Evolutionary conservation across 2,329 filamentous ascomycete species (phyloP).

Genomic region (Ophiocordyceps unilateralis): DNA sequence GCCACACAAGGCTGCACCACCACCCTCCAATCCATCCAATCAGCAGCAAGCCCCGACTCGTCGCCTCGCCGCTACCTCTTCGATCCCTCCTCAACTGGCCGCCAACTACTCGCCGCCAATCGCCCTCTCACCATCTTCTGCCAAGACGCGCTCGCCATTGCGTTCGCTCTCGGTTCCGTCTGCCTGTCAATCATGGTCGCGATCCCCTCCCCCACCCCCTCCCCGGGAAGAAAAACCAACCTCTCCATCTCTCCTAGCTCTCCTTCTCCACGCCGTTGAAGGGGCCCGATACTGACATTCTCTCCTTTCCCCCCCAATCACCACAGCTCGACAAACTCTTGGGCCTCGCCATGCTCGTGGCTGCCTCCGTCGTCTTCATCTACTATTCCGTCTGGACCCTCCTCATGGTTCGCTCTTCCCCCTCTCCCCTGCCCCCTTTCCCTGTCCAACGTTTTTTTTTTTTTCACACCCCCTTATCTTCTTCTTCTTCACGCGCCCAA

Average conservation of each 20-base stretch:
- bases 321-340: constrained; percentile 73
- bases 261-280: no score
- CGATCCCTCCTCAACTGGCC: not conserved
- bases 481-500: not conserved
- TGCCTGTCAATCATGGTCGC: not conserved
- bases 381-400: constrained; percentile 99
- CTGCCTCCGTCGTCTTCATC: constrained; percentile 43
- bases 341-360: constrained; percentile 51
- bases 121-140: not conserved
- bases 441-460: no score
- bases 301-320: not conserved
- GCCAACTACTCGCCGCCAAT: not conserved
- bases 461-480: no score
- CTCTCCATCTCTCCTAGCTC: no score
- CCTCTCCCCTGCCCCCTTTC: not conserved
- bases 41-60: not conserved
- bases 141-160: not conserved
- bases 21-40: not conserved
- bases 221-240: no score
- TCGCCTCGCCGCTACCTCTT: not conserved
- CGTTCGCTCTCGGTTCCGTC: not conserved
- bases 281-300: not conserved
- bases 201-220: no score
- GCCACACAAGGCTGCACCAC: not conserved
- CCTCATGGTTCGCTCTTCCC: constrained; percentile 55